phyloP scores from a whole-genome alignment of 208 protist genomes.

The Crithidia sp. region DNA sequence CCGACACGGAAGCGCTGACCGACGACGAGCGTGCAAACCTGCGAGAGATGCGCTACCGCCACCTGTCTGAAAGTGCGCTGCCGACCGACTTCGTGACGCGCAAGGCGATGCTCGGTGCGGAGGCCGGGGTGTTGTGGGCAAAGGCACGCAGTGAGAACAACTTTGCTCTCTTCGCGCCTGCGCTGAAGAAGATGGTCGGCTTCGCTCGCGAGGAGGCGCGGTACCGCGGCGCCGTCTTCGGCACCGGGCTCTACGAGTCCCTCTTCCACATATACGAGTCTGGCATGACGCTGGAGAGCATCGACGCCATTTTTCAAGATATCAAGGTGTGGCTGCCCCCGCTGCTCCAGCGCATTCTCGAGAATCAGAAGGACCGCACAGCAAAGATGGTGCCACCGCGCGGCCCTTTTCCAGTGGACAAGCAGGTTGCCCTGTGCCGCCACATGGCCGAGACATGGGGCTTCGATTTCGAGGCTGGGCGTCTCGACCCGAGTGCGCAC shows the following conservation, averaged over 20 bases:
- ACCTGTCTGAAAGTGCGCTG: conserved; percentile 35
- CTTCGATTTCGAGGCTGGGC: conserved; percentile 77
- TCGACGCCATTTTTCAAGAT: conserved; percentile 66
- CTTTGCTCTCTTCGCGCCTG: conserved; percentile 45
- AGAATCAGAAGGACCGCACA: conserved; percentile 35
- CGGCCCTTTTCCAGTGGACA: conserved; percentile 34
- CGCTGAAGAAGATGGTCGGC: conserved; percentile 55
- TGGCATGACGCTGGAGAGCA: conserved; percentile 46
- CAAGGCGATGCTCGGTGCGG: conserved; percentile 37
- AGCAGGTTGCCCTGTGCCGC: conserved; percentile 44
- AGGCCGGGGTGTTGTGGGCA: conserved; percentile 39
- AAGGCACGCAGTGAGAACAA: conserved; percentile 57
- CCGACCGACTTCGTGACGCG: conserved; percentile 43
- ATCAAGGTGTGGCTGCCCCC: conserved; percentile 65
- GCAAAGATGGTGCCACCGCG: conserved; percentile 14
- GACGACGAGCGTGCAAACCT: conserved; percentile 53
- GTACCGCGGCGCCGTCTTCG: conserved; percentile 35
- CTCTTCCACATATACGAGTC: conserved; percentile 76
- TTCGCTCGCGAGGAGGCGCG: conserved; percentile 51
- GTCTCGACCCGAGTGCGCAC: conserved; percentile 73
- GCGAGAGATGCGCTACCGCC: conserved; percentile 49
- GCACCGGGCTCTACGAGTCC: conserved; percentile 64
- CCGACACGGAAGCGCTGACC: conserved; percentile 21
- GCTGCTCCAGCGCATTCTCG: conserved; percentile 52
- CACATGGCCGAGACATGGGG: conserved; percentile 55